Base-by-base conservation (phyloP, 805 yeast genomes). In the Candida arabinofermentans region DNA sequence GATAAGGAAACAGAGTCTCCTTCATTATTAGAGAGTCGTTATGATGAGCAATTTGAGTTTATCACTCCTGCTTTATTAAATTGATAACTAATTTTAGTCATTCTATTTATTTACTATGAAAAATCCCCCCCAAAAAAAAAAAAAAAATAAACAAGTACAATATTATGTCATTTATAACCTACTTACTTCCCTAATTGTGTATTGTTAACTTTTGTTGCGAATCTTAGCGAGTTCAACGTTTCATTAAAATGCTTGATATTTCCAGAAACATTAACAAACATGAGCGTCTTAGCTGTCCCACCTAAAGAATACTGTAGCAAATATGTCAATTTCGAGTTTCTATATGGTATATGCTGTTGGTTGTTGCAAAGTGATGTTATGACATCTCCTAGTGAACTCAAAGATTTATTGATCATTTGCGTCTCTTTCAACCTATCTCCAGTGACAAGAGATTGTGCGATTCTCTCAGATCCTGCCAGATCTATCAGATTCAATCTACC, bases 391-490 rank as follows among this genome's bases (percentile, higher is more conserved):
- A 91, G 69, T 41, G 90, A 75, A 49, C 96, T 86, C 36, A 91
- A 70, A 7, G 96, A 88, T 59, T 80, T 85, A 64, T 91, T 91
- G 43, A 91, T 91, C 8, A 89, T 77, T 54, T 85, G 91, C 0
- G 98, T 90, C 61, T 91, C 99, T 49, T 77, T 76, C 22, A 91
- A 66, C 37, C 97, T 65, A 10, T 81, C 86, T 0, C 97, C 97
- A 1, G 76, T 74, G 0, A 79, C 95, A 54, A 81, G 85, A 0
- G 96, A 85, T 14, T 76, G 72, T 8, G 81, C 62, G 13, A 90
- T 68, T 43, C 98, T 70, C 65, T 91, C 99, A 0, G 96, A 87
- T 2, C 99, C 99, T 0, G 99, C 99, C 41, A 91, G 69, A 64
- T 91, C 99, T 37, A 93, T 80, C 41, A 91, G 66, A 55, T 91